phyloP scores from a whole-genome alignment of 108 stramenopile species.

The Nannochloropsis gaditana region DNA sequence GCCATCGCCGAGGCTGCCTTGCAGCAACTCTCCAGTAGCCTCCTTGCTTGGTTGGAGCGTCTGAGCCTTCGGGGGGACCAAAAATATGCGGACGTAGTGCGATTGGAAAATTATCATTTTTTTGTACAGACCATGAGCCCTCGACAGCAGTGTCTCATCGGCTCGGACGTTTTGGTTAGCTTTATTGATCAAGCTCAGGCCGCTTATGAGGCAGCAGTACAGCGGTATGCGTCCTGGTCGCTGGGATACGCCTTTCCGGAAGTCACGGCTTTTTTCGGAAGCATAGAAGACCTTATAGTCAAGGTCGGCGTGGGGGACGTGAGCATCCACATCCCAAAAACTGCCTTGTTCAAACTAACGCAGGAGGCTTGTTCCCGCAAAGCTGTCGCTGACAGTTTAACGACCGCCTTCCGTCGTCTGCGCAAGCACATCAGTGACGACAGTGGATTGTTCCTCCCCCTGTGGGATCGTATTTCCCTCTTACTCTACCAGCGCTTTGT shows the following conservation, averaged over 20 bases:
- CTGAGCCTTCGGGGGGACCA: neutral
- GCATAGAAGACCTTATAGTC: neutral
- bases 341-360: constrained; percentile 2
- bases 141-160: neutral
- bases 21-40: neutral
- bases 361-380: constrained; percentile 12
- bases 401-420: neutral
- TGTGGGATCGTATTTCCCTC: neutral
- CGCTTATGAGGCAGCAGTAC: neutral
- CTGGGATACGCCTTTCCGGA: constrained; percentile 2
- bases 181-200: neutral
- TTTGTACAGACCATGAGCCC: neutral
- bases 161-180: neutral
- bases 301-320: neutral
- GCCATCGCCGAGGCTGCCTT: neutral
- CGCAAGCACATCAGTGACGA: constrained; percentile 15
- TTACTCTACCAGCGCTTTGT: neutral
- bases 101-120: neutral
- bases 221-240: neutral
- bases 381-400: neutral
- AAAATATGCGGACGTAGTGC: neutral
- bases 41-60: constrained; percentile 8
- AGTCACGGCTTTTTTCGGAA: neutral
- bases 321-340: neutral
- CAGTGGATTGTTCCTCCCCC: neutral